Evolutionary conservation across 805 yeast genomes (phyloP), one percentile per base, ranked within the genome.

Genomic region (Zygosaccharomyces siamensis): DNA sequence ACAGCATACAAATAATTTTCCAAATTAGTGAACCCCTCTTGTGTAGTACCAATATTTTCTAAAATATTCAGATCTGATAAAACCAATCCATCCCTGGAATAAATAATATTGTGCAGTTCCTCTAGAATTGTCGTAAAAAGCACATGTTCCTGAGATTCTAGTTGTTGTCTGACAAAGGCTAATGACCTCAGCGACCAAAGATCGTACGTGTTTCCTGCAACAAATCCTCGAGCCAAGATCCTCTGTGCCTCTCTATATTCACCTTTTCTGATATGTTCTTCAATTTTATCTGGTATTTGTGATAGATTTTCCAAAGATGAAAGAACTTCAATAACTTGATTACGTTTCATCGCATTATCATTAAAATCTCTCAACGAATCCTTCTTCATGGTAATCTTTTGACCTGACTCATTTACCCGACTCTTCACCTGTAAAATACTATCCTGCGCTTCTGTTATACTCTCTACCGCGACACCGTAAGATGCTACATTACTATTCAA

Each of bases 401-500:
- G 67, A 39, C 77, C 71, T 6, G 85, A 76, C 7, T 69, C 61
- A 26, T 69, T 72, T 26, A 86, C 68, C 54, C 76, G 72, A 16
- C 72, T 68, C 48, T 76, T 76, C 35, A 85, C 73, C 31, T 64
- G 68, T 2, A 66, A 55, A 1, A 86, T 72, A 18, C 78, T 77
- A 7, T 73, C 70, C 57, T 88, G 92, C 2, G 93, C 81, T 36
- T 84, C 78, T 23, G 79, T 71, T 18, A 90, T 74, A 1, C 83
- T 73, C 39, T 77, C 72, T 2, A 86, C 79, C 2, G 89, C 81
- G 39, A 79, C 73, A 47, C 88, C 84, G 66, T 88, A 92, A 4
- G 92, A 83, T 0, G 96, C 96, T 39, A 92, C 81, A 55, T 89
- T 81, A 56, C 81, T 84, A 63, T 88, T 89, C 69, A 92, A 89